Conservation (phyloP, 371 early-diverging fungal genomes). For the Rhizopus sp. region DNA sequence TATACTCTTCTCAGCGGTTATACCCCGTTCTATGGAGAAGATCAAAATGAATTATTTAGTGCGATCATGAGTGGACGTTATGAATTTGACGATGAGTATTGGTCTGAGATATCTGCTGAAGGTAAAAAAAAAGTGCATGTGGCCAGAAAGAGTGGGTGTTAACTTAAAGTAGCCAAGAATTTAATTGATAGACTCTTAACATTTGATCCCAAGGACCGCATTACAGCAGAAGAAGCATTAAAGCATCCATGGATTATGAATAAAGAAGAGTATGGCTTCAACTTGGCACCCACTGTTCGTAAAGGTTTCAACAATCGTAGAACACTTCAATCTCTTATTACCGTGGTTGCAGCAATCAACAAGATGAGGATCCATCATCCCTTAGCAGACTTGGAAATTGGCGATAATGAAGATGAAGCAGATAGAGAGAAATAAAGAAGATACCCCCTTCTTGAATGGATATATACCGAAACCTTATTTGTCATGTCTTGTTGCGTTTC, state of each 20-base stretch:
- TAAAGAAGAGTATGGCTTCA: conserved; percentile 15
- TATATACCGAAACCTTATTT: not conserved
- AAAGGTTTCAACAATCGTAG: conserved; percentile 30
- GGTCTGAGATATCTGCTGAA: conserved; percentile 73
- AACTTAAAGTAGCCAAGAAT: conserved; percentile 65
- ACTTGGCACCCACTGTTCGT: conserved; percentile 35
- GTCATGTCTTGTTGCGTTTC: not conserved
- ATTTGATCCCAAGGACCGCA: conserved; percentile 66
- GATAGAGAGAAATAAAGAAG: not conserved
- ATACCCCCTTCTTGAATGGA: not conserved
- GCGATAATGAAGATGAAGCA: not conserved
- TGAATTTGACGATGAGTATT: conserved; percentile 75
- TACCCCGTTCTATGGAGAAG: conserved; percentile 84
- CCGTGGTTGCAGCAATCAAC: conserved; percentile 27
- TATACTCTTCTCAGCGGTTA: conserved; percentile 84
- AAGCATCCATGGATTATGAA: conserved; percentile 65
- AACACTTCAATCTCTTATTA: conserved; percentile 27
- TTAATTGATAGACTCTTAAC: conserved; percentile 72
- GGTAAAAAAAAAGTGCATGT: conserved; percentile 33
- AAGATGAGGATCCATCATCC: conserved; percentile 10
- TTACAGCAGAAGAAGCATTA: conserved; percentile 76
- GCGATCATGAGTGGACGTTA: conserved; percentile 66
- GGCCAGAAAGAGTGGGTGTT: not conserved
- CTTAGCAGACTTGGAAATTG: conserved; percentile 1
- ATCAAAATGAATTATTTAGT: conserved; percentile 60